A percentile compares a stretch with the other conserved stretches of the same genome.
Evolutionary conservation across 805 yeast genomes (phyloP).

Genomic region (Starmerella ratchasimensis): DNA sequence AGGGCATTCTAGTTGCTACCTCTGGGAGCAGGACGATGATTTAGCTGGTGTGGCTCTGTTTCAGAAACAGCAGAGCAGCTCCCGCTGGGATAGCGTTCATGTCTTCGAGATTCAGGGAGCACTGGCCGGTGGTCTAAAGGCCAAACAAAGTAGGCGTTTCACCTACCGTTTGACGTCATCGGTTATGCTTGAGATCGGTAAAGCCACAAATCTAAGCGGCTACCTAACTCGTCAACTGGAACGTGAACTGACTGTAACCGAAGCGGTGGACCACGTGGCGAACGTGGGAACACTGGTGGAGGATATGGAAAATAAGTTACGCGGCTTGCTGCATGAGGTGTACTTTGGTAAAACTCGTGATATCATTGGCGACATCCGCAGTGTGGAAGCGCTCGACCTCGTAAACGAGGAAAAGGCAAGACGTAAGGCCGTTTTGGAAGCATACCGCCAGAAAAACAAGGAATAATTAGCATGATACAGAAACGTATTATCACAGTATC

Average conservation of each 20-base stretch:
- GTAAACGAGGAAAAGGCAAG: conserved; percentile 29
- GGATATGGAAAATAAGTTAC: conserved; percentile 72
- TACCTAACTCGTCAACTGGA: conserved; percentile 70
- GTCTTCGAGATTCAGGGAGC: conserved; percentile 53
- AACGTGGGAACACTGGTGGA: conserved; percentile 78
- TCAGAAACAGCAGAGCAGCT: conserved; percentile 38
- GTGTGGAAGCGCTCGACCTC: conserved; percentile 27
- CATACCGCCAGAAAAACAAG: too few relatives aligned
- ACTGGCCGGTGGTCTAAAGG: not conserved
- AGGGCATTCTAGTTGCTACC: conserved; percentile 74
- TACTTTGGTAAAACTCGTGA: conserved; percentile 92
- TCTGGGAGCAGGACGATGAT: conserved; percentile 67
- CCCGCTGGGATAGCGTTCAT: conserved; percentile 82
- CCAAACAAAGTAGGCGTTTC: not conserved
- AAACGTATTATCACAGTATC: too few relatives aligned
- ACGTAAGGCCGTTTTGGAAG: conserved; percentile 34
- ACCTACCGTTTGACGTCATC: conserved; percentile 72
- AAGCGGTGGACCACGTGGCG: conserved; percentile 58
- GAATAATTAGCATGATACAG: too few relatives aligned
- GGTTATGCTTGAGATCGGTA: conserved; percentile 59
- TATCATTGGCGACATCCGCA: conserved; percentile 58
- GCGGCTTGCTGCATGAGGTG: conserved; percentile 81
- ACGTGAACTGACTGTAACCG: conserved; percentile 33
- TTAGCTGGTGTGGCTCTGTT: conserved; percentile 87
- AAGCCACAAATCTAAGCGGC: conserved; percentile 49